These are phyloP conservation scores for Scenedesmus sp. DNA, from an alignment of 163 green algal species.

Conservation along the genomic window DNA sequence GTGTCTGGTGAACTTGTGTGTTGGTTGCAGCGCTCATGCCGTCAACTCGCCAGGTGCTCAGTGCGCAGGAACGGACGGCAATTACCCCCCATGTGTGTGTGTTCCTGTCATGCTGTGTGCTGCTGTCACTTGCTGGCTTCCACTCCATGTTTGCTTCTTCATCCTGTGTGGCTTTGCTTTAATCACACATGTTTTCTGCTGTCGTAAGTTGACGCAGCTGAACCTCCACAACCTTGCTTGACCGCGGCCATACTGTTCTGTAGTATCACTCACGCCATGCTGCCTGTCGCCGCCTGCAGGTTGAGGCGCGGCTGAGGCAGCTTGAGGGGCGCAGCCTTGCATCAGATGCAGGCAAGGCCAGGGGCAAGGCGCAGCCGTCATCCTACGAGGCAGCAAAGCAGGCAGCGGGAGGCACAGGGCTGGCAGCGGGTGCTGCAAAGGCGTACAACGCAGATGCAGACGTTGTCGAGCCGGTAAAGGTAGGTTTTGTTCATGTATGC, in stretches of 20 bases:
- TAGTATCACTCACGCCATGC: neutral
- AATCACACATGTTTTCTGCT: too few relatives aligned
- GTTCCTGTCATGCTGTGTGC: neutral
- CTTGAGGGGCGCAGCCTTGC: conserved; percentile 91
- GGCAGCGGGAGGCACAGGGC: conserved; percentile 24
- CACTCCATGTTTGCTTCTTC: neutral
- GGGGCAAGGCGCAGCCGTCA: conserved; percentile 75
- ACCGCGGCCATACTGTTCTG: too few relatives aligned
- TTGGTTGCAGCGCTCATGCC: neutral
- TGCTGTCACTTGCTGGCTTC: neutral
- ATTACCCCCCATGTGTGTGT: neutral
- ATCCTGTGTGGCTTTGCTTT: neutral
- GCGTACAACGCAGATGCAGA: conserved; percentile 96
- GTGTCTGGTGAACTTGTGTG: too few relatives aligned
- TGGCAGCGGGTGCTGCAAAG: conserved; percentile 48
- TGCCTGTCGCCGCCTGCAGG: conserved; percentile 64
- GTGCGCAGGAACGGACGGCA: too few relatives aligned
- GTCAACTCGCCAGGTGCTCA: too few relatives aligned
- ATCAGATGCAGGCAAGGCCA: conserved; percentile 70
- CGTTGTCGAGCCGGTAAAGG: conserved; percentile 63
- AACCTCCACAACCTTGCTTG: too few relatives aligned
- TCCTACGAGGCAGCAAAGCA: conserved; percentile 86
- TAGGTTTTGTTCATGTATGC: neutral
- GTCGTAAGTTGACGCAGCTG: too few relatives aligned
- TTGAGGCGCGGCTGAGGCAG: conserved; percentile 95